A percentile compares a stretch with the other conserved stretches of the same genome.
Evolutionary conservation across 2,329 filamentous ascomycete genomes (phyloP).

Genomic region (Ceratocystis huliohia): DNA sequence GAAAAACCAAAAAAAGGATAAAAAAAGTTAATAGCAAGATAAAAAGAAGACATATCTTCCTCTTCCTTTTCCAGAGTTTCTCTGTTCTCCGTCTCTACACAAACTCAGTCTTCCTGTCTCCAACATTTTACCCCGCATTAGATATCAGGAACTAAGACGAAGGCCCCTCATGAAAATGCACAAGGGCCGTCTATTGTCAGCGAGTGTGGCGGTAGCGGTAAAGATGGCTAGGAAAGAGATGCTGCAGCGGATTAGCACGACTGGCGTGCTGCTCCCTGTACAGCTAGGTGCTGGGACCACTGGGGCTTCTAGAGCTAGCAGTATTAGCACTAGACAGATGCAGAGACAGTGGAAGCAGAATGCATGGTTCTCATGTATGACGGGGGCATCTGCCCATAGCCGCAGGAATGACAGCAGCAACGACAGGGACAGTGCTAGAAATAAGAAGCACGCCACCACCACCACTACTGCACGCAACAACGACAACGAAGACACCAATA

Average conservation of each 20-base stretch:
- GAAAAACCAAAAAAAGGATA: no score
- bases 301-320: not conserved
- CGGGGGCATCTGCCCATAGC: not conserved
- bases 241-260: not conserved
- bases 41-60: no score
- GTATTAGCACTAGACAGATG: not conserved
- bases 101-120: no score
- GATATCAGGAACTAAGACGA: no score
- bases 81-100: no score
- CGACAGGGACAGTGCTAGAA: not conserved
- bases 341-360: not conserved
- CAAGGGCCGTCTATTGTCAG: no score
- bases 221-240: not conserved
- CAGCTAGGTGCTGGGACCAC: not conserved
- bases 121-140: no score
- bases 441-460: not conserved
- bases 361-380: not conserved
- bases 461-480: not conserved
- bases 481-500: not conserved
- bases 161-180: no score
- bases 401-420: not conserved
- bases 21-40: no score
- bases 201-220: no score
- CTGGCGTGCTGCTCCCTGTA: no score
- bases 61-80: no score